Evolutionary conservation across 2,329 filamentous ascomycete species (phyloP), one percentile per base, ranked within the genome.

Genomic region (Diaporthe nobilis): DNA sequence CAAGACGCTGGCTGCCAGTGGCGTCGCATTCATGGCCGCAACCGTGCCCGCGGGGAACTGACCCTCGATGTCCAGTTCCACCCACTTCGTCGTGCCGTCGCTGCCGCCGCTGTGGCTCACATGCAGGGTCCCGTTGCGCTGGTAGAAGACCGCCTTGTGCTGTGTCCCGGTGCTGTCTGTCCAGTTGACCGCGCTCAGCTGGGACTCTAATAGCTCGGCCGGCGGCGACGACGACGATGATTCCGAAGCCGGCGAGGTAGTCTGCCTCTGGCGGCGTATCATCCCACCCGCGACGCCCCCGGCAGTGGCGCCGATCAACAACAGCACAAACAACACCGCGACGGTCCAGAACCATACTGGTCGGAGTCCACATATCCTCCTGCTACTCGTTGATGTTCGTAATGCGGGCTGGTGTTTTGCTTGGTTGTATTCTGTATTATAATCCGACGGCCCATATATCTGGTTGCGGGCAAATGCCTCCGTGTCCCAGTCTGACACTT

Each of bases 161-260:
- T 65, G 61, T 13, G 20, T 2, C 17, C 42, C 42, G 17, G 39
- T 34, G 42, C 61, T 65, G 42, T 65, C 61, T n/a, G 61, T 65
- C 61, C 61, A 65, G 61, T 65, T 65, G 61, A 65, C 61, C 25
- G 61, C 61, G 61, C 61, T 65, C 3, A 65, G 61, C 9, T 31
- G 61, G 17, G 61, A 49, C 17, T 37, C 42, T 15, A 44, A 25
- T 15, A 65, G 25, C 25, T 34, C 61, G 4, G 61, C 9, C 3
- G 8, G 8, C 20, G 42, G 17, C 6, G 60, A 15, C 17, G 60
- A 15, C 17, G 42, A 31, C 5, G 61, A 65, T 34, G 9, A 17
- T n/a, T 25, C 44, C n/a, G 61, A 28, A 2, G 25, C 12, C 3
- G 25, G 25, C 25, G 61, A 65, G 28, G 61, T 5, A 0, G 25